phyloP scores from a whole-genome alignment of 139 green algal species.

The Picochlorum sp. region DNA sequence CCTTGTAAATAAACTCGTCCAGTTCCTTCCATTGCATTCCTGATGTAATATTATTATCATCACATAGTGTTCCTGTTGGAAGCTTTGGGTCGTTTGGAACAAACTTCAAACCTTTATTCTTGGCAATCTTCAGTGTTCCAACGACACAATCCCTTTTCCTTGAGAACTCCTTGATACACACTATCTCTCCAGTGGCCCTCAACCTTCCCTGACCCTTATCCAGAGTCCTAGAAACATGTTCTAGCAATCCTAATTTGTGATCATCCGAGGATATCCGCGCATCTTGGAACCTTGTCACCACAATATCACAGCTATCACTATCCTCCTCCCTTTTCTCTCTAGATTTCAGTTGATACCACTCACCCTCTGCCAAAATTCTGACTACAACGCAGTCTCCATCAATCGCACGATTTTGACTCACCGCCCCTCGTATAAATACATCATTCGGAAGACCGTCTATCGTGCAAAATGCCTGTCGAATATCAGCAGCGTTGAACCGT shows the following conservation, averaged over 20 bases:
- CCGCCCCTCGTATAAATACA: conserved; percentile 35
- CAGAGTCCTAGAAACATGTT: too few relatives aligned
- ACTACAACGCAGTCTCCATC: conserved; percentile 78
- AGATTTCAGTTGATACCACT: background rate
- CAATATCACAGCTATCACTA: too few relatives aligned
- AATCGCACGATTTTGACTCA: conserved; percentile 51
- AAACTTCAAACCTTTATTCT: conserved; percentile 22
- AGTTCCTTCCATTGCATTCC: too few relatives aligned
- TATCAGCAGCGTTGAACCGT: background rate
- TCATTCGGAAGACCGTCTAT: conserved; percentile 52
- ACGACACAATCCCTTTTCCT: conserved; percentile 43
- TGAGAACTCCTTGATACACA: conserved; percentile 48
- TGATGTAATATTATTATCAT: conserved; percentile 15
- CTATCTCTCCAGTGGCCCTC: conserved; percentile 53
- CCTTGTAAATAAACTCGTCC: too few relatives aligned
- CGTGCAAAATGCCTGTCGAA: conserved; percentile 42
- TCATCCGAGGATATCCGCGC: too few relatives aligned
- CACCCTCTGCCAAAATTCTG: conserved; percentile 30
- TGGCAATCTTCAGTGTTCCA: conserved; percentile 24
- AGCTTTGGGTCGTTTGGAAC: conserved; percentile 55
- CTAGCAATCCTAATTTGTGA: too few relatives aligned
- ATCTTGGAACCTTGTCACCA: too few relatives aligned
- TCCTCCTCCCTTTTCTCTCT: too few relatives aligned
- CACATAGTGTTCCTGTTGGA: conserved; percentile 23
- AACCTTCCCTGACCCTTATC: background rate